Conservation (phyloP, 345 rosid genomes). For the Zanthoxylum bungeanum region DNA sequence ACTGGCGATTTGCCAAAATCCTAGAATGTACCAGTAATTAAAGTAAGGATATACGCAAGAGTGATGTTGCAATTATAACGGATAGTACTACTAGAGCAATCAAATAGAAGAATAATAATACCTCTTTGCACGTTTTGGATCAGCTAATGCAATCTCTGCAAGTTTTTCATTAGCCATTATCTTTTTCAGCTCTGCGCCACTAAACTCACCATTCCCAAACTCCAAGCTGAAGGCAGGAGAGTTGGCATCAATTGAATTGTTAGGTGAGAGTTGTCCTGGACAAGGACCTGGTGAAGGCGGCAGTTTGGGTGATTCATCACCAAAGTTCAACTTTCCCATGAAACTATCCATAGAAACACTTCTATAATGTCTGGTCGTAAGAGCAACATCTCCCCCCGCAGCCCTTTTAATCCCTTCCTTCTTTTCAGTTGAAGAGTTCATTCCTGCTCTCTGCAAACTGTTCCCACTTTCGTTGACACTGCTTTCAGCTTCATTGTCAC, state of each 20-base stretch:
- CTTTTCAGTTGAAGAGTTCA: constrained; percentile 47
- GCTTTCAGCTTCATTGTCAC: constrained; percentile 93
- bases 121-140: constrained; percentile 96
- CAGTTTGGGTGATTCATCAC: constrained; percentile 70
- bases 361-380: constrained; percentile 70
- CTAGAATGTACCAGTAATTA: constrained; percentile 31
- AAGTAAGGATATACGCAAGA: background rate
- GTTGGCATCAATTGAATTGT: constrained; percentile 63
- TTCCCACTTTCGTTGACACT: constrained; percentile 68
- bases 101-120: constrained; percentile 10
- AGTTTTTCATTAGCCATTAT: constrained; percentile 95
- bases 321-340: constrained; percentile 73
- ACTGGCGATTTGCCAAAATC: constrained; percentile 90
- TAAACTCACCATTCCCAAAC: constrained; percentile 89
- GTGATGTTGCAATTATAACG: background rate
- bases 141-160: constrained; percentile 83
- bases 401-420: constrained; percentile 76
- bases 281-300: constrained; percentile 76
- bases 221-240: constrained; percentile 68
- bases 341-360: constrained; percentile 96
- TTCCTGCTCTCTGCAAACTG: constrained; percentile 34
- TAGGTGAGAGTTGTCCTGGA: constrained; percentile 66
- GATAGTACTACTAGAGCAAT: background rate
- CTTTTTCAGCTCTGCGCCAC: constrained; percentile 78
- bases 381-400: constrained; percentile 75